phyloP scores from a whole-genome alignment of 352 stramenopile genomes.

The Aphanomyces cochlioides region DNA sequence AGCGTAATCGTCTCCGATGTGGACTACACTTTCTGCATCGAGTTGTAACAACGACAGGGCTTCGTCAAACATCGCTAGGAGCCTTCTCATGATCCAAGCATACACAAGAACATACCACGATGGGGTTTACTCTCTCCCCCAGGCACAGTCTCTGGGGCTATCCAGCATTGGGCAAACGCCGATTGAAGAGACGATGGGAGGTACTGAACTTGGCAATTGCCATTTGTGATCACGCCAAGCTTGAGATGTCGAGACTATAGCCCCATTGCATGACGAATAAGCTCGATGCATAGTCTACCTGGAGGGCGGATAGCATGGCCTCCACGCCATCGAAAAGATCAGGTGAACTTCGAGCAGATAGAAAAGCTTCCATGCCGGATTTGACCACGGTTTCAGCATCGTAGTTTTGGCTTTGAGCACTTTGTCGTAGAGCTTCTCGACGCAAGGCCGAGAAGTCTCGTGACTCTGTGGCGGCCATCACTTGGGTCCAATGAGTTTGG shows the following conservation, averaged over 20 bases:
- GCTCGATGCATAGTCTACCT: not conserved
- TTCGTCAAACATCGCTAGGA: constrained; percentile 51
- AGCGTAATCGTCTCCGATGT: constrained; percentile 73
- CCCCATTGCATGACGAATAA: not conserved
- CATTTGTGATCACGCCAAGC: constrained; percentile 71
- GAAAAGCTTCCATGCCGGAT: constrained; percentile 54
- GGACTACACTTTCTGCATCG: constrained; percentile 45
- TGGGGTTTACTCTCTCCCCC: constrained; percentile 41
- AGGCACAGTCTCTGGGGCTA: constrained; percentile 49
- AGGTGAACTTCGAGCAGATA: constrained; percentile 52
- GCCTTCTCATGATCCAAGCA: not conserved
- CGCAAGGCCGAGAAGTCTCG: constrained; percentile 71
- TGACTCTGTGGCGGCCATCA: constrained; percentile 29
- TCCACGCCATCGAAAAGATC: constrained; percentile 51
- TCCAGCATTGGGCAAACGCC: constrained; percentile 48
- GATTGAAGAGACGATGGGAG: constrained; percentile 45
- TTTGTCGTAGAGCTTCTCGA: constrained; percentile 52
- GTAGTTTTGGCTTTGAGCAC: constrained; percentile 33
- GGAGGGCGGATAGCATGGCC: not conserved
- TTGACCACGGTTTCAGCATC: constrained; percentile 39
- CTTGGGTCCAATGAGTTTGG: not conserved
- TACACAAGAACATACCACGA: not conserved
- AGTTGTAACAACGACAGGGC: constrained; percentile 37
- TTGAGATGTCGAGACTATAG: constrained; percentile 1
- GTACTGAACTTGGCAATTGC: constrained; percentile 51